These are phyloP conservation scores for Sisymbrium altissimum DNA, from an alignment of 345 rosid species.

Conservation along the genomic window DNA sequence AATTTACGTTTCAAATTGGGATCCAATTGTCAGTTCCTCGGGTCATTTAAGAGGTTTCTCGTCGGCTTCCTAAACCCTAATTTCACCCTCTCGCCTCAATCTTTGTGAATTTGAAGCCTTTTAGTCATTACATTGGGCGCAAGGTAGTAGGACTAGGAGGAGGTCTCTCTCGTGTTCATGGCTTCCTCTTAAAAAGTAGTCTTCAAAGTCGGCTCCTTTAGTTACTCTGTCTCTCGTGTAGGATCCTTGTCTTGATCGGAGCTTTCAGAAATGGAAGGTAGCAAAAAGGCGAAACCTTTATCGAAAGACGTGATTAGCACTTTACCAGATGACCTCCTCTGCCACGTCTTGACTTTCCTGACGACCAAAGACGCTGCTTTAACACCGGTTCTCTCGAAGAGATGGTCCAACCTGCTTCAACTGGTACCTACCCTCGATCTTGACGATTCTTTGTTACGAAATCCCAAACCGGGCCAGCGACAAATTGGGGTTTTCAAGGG, in stretches of 20 bases:
- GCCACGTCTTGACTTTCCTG: conserved; percentile 9
- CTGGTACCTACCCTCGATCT: neutral
- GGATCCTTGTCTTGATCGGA: neutral
- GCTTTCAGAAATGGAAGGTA: neutral
- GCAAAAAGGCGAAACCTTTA: neutral
- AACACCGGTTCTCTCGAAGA: conserved; percentile 3
- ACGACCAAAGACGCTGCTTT: conserved; percentile 22
- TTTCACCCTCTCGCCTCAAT: neutral
- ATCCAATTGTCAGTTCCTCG: neutral
- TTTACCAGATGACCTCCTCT: conserved; percentile 21
- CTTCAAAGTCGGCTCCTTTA: neutral
- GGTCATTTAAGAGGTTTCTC: neutral
- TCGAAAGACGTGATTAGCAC: neutral
- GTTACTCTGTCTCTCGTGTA: neutral
- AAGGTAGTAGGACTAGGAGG: neutral
- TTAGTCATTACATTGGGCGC: neutral
- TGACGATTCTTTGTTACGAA: neutral
- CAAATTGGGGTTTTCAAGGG: neutral
- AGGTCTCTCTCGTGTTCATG: neutral
- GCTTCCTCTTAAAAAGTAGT: neutral
- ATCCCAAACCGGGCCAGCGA: neutral
- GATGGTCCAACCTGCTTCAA: conserved; percentile 20
- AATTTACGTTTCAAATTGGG: neutral
- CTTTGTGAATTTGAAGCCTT: neutral
- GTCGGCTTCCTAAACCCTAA: neutral